Percentiles rank a stretch among this genome's conserved stretches.
Evolutionary conservation across 495 filamentous ascomycete species (phyloP).

Genomic region (Barbatosphaeria neglecta): DNA sequence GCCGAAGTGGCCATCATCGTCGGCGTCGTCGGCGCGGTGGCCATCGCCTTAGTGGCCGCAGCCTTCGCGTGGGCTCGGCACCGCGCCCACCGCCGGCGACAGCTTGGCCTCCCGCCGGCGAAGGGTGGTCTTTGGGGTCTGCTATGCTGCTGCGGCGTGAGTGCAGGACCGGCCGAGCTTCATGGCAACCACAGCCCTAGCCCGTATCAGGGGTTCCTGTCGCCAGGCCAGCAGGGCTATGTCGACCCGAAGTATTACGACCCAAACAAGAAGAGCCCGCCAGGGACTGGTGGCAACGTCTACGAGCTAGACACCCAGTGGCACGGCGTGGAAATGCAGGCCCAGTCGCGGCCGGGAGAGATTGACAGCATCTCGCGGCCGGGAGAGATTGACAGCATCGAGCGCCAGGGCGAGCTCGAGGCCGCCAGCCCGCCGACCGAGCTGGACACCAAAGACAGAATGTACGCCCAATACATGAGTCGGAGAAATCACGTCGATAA

Average conservation of each 20-base stretch:
- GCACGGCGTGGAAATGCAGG: slow-evolving; percentile 13
- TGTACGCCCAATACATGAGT: background rate
- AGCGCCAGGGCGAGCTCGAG: slow-evolving; percentile 5
- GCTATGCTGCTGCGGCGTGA: background rate
- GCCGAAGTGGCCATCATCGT: slow-evolving; percentile 7
- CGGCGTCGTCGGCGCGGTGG: slow-evolving; percentile 9
- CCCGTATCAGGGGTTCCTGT: background rate
- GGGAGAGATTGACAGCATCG: slow-evolving; percentile 9
- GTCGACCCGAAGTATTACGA: background rate
- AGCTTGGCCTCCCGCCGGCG: slow-evolving; percentile 3
- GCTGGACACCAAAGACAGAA: background rate
- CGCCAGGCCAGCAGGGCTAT: background rate
- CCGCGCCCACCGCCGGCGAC: background rate
- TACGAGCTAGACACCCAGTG: slow-evolving; percentile 14
- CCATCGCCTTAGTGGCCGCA: slow-evolving; percentile 1
- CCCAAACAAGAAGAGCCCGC: background rate
- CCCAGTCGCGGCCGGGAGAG: slow-evolving; percentile 6
- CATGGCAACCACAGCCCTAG: background rate
- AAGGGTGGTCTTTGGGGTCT: background rate
- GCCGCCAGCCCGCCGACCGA: background rate
- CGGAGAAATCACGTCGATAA: background rate
- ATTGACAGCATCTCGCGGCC: slow-evolving; percentile 9
- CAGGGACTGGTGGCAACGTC: background rate
- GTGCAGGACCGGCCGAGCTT: background rate
- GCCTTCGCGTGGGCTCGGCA: slow-evolving; percentile 5